Conservation (phyloP, 1,284 basidiomycete genomes). For the Ganoderma sp. region DNA sequence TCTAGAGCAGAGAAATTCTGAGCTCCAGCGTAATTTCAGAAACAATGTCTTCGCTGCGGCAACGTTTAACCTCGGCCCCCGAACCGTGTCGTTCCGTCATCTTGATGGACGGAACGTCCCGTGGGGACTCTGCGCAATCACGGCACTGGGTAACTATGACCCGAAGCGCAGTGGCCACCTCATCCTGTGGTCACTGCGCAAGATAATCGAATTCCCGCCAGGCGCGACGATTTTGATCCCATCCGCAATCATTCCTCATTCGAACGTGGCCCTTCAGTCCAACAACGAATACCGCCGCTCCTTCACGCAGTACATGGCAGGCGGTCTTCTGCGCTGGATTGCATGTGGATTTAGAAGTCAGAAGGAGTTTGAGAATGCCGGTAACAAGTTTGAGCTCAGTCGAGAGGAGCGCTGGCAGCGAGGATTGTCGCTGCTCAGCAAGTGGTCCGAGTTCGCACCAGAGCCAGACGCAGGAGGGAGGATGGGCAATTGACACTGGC, state of each 20-base stretch:
- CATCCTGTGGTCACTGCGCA: slow-evolving; percentile 34
- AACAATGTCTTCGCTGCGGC: slow-evolving; percentile 29
- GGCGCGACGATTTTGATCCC: slow-evolving; percentile 37
- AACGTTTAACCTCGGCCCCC: slow-evolving; percentile 35
- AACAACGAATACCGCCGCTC: slow-evolving; percentile 32
- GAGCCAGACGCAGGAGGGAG: too few species aligned
- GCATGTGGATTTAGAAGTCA: slow-evolving; percentile 28
- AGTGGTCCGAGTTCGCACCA: too few species aligned
- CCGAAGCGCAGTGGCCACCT: slow-evolving; percentile 36
- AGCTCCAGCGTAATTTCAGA: slow-evolving; percentile 3
- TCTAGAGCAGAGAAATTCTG: too few species aligned
- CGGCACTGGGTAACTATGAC: slow-evolving; percentile 36
- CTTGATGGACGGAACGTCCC: slow-evolving; percentile 33
- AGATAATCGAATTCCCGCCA: slow-evolving; percentile 36
- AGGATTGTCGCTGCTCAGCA: too few species aligned
- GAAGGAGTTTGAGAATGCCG: background rate
- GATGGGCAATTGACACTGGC: too few species aligned
- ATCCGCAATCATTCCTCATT: slow-evolving; percentile 38
- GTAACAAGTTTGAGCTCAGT: background rate
- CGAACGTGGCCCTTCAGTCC: slow-evolving; percentile 33
- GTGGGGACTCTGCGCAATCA: slow-evolving; percentile 35
- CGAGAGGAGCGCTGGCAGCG: background rate
- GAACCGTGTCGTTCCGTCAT: slow-evolving; percentile 22
- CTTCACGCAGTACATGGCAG: slow-evolving; percentile 37
- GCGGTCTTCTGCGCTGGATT: slow-evolving; percentile 36